Conservation (phyloP, 768 basidiomycete genomes). For the Hericium rajendrae region DNA sequence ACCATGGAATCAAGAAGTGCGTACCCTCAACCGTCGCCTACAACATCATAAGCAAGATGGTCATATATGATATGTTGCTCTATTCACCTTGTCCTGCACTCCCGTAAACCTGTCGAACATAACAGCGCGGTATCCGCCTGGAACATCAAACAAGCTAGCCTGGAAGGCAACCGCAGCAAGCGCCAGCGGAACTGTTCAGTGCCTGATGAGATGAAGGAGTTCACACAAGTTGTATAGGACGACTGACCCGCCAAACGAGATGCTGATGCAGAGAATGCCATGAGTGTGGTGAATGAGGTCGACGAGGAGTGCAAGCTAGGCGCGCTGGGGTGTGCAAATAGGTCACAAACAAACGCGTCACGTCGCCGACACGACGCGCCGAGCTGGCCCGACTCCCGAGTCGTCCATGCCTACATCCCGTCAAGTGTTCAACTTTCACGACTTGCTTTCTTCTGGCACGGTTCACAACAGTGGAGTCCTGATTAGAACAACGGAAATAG, state of each 20-base stretch:
- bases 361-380: background rate
- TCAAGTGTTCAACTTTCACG: too few species aligned
- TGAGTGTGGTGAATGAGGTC: background rate
- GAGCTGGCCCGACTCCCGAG: too few species aligned
- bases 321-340: background rate
- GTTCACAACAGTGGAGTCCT: too few species aligned
- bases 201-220: slow-evolving; percentile 25
- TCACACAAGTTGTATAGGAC: slow-evolving; percentile 15
- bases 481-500: too few species aligned
- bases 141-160: slow-evolving; percentile 51
- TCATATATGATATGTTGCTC: background rate
- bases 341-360: background rate
- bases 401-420: too few species aligned
- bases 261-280: slow-evolving; percentile 24
- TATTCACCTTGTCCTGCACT: slow-evolving; percentile 65
- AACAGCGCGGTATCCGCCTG: slow-evolving; percentile 84
- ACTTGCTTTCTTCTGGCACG: too few species aligned
- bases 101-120: slow-evolving; percentile 98
- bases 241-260: slow-evolving; percentile 41
- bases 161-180: slow-evolving; percentile 35
- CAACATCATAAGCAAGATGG: background rate
- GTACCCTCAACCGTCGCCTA: slow-evolving; percentile 91
- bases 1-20: slow-evolving; percentile 91
- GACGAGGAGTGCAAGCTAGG: background rate
- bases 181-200: slow-evolving; percentile 53